These are phyloP conservation scores for Logfia minima DNA, from an alignment of 129 eudicot species.

Conservation along the genomic window DNA sequence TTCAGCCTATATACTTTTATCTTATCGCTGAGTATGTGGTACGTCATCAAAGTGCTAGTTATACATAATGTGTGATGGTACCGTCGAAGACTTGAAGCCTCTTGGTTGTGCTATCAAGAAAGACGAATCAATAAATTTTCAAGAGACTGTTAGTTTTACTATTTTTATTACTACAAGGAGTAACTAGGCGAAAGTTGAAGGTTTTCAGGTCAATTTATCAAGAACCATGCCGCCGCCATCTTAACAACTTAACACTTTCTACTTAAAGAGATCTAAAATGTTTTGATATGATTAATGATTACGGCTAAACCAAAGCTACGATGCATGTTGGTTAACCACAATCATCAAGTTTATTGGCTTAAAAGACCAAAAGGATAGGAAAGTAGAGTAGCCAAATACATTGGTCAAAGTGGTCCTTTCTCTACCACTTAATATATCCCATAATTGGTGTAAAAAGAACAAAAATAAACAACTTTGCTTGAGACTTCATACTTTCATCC, in stretches of 20 bases:
- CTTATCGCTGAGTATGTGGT: no score
- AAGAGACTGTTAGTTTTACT: constrained; percentile 1
- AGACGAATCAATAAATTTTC: background rate
- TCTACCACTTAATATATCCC: constrained; percentile 14
- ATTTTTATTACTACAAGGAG: background rate
- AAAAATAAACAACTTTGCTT: constrained; percentile 7
- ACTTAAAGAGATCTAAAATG: constrained; percentile 1
- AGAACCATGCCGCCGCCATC: background rate
- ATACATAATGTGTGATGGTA: background rate
- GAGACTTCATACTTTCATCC: constrained; percentile 3
- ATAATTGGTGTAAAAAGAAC: constrained; percentile 20
- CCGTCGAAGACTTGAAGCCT: background rate
- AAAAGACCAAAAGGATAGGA: constrained; percentile 15
- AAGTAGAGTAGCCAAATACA: constrained; percentile 19
- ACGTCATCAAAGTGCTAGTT: background rate
- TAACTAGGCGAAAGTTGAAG: background rate
- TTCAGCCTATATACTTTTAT: no score
- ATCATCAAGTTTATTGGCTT: constrained; percentile 19
- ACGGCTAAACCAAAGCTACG: constrained; percentile 3
- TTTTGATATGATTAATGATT: constrained; percentile 8
- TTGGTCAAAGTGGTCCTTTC: constrained; percentile 32
- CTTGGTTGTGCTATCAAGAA: constrained; percentile 8
- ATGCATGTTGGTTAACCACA: constrained; percentile 13
- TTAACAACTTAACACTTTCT: constrained; percentile 1
- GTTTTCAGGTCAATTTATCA: background rate